Conservation (phyloP, 75 land plant genomes). For the Azolla pinnata region DNA sequence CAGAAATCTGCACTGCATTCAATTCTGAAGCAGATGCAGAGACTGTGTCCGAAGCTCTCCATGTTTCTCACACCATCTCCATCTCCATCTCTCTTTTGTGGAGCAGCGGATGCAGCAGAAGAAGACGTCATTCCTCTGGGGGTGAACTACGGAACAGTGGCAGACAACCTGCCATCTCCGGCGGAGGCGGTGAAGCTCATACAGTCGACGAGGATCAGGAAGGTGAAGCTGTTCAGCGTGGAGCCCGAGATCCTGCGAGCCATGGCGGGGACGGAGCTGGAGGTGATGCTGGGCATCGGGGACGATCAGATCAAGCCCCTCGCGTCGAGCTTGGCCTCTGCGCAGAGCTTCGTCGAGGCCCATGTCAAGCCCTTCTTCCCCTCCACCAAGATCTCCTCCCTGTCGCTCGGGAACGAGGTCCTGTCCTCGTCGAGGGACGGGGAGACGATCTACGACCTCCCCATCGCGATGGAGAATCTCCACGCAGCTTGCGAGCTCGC, state of each 20-base stretch:
- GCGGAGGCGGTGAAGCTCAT: constrained; percentile 47
- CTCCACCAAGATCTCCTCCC: constrained; percentile 31
- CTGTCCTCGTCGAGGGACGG: constrained; percentile 41
- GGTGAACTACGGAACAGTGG: constrained; percentile 72
- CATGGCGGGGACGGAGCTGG: constrained; percentile 46
- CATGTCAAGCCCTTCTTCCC: constrained; percentile 38
- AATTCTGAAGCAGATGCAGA: too few relatives aligned
- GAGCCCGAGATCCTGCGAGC: constrained; percentile 51
- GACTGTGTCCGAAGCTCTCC: too few relatives aligned
- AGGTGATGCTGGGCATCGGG: constrained; percentile 40
- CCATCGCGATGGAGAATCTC: constrained; percentile 79
- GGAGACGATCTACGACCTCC: constrained; percentile 36
- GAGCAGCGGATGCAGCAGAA: too few relatives aligned
- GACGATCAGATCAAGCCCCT: constrained; percentile 53
- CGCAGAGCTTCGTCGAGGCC: constrained; percentile 34
- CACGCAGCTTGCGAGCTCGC: constrained; percentile 39
- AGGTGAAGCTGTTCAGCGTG: constrained; percentile 56
- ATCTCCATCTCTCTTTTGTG: too few relatives aligned
- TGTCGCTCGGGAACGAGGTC: constrained; percentile 57
- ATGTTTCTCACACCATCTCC: too few relatives aligned
- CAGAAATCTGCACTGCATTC: too few relatives aligned
- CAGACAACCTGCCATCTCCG: constrained; percentile 56
- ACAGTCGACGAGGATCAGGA: constrained; percentile 42
- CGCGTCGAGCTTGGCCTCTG: constrained; percentile 13
- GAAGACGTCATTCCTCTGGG: constrained; percentile 33